Conservation (phyloP, 2,329 filamentous ascomycete species). For the Hypoxylon sp. region DNA sequence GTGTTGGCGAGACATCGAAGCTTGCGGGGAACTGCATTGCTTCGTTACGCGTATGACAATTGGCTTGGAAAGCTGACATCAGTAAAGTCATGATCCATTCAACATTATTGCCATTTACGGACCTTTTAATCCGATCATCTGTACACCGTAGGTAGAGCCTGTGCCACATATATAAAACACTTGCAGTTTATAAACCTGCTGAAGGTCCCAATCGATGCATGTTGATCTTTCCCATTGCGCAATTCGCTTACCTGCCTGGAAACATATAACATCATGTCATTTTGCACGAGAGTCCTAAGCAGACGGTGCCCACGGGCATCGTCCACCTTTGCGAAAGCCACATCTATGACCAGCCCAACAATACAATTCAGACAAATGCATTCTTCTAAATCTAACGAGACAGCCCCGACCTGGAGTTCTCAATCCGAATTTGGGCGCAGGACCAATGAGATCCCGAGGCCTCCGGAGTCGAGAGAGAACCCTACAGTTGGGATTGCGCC, state of each 20-base stretch:
- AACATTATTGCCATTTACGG: slow-evolving; percentile 8
- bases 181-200: slow-evolving; percentile 11
- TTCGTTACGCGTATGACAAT: slow-evolving; percentile 23
- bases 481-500: slow-evolving; percentile 46
- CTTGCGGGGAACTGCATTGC: slow-evolving; percentile 10
- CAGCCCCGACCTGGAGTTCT: slow-evolving; percentile 10
- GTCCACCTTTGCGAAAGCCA: slow-evolving; percentile 20
- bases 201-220: slow-evolving; percentile 16
- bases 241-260: slow-evolving; percentile 8
- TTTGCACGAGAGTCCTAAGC: slow-evolving; percentile 24
- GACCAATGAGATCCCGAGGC: slow-evolving; percentile 30
- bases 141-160: slow-evolving; percentile 18
- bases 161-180: slow-evolving; percentile 25
- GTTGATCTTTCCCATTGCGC: slow-evolving; percentile 2
- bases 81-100: slow-evolving; percentile 24
- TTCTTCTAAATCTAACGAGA: slow-evolving; percentile 20
- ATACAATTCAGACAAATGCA: slow-evolving; percentile 32
- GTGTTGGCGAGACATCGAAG: slow-evolving; percentile 13
- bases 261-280: slow-evolving; percentile 34
- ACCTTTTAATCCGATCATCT: slow-evolving; percentile 20
- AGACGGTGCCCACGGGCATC: slow-evolving; percentile 22
- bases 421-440: slow-evolving; percentile 27
- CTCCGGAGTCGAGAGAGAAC: slow-evolving; percentile 50
- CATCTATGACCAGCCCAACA: neutral
- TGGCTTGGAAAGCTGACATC: slow-evolving; percentile 30